phyloP scores from a whole-genome alignment of 176 grass and related monocot species.

The Echinochloa phyllopogon region DNA sequence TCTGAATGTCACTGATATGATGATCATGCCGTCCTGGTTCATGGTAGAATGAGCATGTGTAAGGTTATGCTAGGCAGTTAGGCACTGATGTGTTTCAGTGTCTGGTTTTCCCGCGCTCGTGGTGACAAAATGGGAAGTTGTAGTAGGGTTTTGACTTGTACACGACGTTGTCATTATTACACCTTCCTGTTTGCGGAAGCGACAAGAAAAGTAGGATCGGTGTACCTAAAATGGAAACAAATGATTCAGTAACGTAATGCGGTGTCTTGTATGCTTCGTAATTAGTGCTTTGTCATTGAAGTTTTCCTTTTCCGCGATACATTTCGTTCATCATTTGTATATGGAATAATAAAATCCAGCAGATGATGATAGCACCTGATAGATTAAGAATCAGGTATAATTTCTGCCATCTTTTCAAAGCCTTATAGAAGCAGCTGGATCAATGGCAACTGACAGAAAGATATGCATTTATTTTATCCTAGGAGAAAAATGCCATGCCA shows the following conservation, averaged over 20 bases:
- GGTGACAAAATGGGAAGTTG: not conserved
- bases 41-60: slow-evolving; percentile 5
- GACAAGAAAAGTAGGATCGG: not conserved
- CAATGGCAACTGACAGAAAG: not conserved
- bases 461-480: not conserved
- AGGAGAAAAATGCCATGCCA: not conserved
- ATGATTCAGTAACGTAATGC: not conserved
- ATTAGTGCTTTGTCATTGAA: not conserved
- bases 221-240: not conserved
- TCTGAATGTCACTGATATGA: slow-evolving; percentile 25
- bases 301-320: not conserved
- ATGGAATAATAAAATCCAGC: not conserved
- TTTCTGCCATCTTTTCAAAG: not conserved
- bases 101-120: not conserved
- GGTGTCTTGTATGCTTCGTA: not conserved
- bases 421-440: not conserved
- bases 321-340: not conserved
- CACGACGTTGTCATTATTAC: slow-evolving; percentile 1
- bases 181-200: not conserved
- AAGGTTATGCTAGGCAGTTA: slow-evolving; percentile 13
- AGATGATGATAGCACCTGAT: not conserved
- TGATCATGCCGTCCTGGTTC: slow-evolving; percentile 13
- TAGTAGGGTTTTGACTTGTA: slow-evolving; percentile 11
- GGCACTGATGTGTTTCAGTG: not conserved
- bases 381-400: not conserved